phyloP scores from a whole-genome alignment of 192 early-diverging fungal species.

The Backusella macrospora region DNA sequence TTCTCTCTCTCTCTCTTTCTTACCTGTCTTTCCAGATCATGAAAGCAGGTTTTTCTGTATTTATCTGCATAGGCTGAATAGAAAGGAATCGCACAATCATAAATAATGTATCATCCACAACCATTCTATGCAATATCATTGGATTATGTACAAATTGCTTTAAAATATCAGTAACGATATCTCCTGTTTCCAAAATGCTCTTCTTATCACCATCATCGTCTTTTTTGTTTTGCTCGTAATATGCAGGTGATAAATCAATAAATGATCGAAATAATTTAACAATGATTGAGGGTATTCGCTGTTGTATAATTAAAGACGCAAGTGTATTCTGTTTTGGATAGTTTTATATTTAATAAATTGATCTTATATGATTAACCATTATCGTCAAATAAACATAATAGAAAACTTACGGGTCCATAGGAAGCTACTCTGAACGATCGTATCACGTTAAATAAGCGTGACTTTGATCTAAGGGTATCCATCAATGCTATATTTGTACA shows the following conservation, averaged over 20 bases:
- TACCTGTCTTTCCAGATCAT: slow-evolving; percentile 45
- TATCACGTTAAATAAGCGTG: slow-evolving; percentile 43
- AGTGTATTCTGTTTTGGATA: slow-evolving; percentile 41
- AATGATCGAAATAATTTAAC: slow-evolving; percentile 46
- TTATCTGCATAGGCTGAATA: slow-evolving; percentile 21
- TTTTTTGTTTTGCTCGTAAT: slow-evolving; percentile 22
- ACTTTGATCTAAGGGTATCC: slow-evolving; percentile 37
- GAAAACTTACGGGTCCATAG: slow-evolving; percentile 53
- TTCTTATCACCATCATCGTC: slow-evolving; percentile 15
- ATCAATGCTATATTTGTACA: slow-evolving; percentile 32
- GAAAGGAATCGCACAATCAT: slow-evolving; percentile 39
- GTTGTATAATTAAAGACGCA: slow-evolving; percentile 40
- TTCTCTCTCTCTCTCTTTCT: not conserved
- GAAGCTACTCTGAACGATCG: slow-evolving; percentile 49
- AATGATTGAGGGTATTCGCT: slow-evolving; percentile 44
- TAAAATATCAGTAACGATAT: slow-evolving; percentile 41
- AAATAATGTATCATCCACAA: slow-evolving; percentile 46
- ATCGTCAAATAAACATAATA: not conserved
- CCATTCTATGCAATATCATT: slow-evolving; percentile 32
- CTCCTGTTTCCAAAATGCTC: slow-evolving; percentile 29
- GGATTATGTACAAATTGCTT: slow-evolving; percentile 39
- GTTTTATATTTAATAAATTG: too few species aligned
- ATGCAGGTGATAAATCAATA: slow-evolving; percentile 36
- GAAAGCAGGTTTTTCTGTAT: slow-evolving; percentile 15
- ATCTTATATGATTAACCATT: too few species aligned